Percentiles rank a stretch among this genome's conserved stretches.
These are phyloP conservation scores for Picochlorum sp. DNA, from an alignment of 139 green algal species.

Conservation along the genomic window DNA sequence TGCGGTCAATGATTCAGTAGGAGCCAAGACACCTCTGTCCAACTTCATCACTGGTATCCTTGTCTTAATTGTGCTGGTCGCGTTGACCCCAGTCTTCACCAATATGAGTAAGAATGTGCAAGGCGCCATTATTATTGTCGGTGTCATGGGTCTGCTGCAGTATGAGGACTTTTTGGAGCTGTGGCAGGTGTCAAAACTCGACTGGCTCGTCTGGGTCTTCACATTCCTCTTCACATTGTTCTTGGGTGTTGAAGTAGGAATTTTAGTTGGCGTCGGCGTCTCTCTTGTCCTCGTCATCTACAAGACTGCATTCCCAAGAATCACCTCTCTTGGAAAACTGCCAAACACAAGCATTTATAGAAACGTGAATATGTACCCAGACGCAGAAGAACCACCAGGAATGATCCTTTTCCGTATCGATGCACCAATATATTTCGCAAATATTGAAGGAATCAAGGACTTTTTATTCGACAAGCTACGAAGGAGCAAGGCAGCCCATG, in stretches of 20 bases:
- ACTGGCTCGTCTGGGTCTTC: constrained; percentile 23
- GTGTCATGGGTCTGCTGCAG: constrained; percentile 53
- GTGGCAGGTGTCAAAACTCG: constrained; percentile 24
- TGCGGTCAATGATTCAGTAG: constrained; percentile 59
- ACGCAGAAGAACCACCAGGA: constrained; percentile 21
- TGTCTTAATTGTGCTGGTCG: constrained; percentile 64
- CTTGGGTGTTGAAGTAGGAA: constrained; percentile 33
- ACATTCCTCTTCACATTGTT: constrained; percentile 31
- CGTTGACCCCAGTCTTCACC: constrained; percentile 60
- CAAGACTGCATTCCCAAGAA: constrained; percentile 25
- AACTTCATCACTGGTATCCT: constrained; percentile 43
- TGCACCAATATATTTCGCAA: constrained; percentile 49
- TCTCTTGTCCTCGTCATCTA: constrained; percentile 32
- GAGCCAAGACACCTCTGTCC: constrained; percentile 49
- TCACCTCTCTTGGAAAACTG: constrained; percentile 21
- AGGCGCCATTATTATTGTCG: constrained; percentile 62
- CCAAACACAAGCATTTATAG: constrained; percentile 20
- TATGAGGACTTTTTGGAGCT: constrained; percentile 16
- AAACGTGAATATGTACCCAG: constrained; percentile 19
- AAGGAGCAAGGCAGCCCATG: background rate
- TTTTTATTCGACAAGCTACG: constrained; percentile 35
- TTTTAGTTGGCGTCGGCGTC: constrained; percentile 25
- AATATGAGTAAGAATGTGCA: constrained; percentile 61
- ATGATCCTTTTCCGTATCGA: constrained; percentile 63
- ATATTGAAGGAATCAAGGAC: constrained; percentile 58